Evolutionary conservation across 108 stramenopile genomes (phyloP).

Genomic region (Aureococcus anophagefferens): DNA sequence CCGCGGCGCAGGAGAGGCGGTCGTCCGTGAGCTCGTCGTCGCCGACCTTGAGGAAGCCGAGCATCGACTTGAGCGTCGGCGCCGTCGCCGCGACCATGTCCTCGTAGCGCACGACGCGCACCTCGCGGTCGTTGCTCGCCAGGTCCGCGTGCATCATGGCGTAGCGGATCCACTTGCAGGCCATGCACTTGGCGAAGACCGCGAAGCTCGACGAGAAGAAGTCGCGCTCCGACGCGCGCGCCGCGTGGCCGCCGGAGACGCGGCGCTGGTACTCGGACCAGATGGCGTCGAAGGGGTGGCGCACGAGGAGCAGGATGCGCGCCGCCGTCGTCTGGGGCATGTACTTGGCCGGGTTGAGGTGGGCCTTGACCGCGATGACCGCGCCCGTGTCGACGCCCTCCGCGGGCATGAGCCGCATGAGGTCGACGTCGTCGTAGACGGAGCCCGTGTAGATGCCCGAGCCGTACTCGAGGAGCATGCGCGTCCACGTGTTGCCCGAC

Average conservation of each 20-base stretch:
- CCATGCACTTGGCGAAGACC: neutral
- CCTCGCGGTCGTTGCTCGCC: neutral
- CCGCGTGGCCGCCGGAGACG: neutral
- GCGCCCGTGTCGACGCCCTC: neutral
- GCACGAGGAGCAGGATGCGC: neutral
- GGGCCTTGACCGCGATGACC: slow-evolving; percentile 12
- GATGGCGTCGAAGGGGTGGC: neutral
- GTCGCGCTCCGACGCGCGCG: neutral
- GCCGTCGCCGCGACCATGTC: neutral
- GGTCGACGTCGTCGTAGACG: slow-evolving; percentile 4
- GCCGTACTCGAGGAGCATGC: slow-evolving; percentile 3
- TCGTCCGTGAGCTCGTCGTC: neutral
- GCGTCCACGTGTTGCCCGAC: slow-evolving; percentile 16
- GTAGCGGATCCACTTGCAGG: neutral
- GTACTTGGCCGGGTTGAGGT: neutral
- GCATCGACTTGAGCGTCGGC: neutral
- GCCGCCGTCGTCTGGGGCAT: neutral
- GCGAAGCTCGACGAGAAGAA: neutral
- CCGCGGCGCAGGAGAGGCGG: neutral
- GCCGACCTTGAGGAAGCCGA: neutral
- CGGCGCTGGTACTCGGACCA: neutral
- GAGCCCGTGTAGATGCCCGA: slow-evolving; percentile 8
- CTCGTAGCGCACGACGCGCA: neutral
- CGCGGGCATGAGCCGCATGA: neutral
- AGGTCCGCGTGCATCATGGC: neutral